Base-by-base conservation (phyloP, 306 rosid genomes). In the Cicer judaicum region DNA sequence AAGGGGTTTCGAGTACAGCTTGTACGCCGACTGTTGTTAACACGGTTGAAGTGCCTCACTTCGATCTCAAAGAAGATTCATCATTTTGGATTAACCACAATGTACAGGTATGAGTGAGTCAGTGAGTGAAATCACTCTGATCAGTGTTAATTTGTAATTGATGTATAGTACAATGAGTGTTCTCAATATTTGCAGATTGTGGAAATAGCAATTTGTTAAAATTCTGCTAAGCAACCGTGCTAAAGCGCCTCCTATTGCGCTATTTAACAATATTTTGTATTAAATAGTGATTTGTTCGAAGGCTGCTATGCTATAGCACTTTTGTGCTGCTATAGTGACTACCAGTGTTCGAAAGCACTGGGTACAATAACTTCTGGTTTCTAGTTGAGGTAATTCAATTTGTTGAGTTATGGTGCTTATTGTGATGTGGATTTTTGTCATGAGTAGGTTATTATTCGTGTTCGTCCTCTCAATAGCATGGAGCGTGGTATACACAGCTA, bases 11-110 rank as follows among this genome's bases (percentile, higher is more conserved):
- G 0, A 72, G 84, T 78, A 79, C 85, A 10, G 16, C 83, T 68
- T 80, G 83, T 42, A 70, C 86, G 0, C 81, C 88, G 5, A 80
- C 87, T 0, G 89, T 90, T 78, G 91, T 88, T 62, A 87, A 90
- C 77, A 77, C 93, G 50, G 90, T 94, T 7, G 91, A 92, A 85
- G 99, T 94, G 14, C 97, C 99, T 90, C 93, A 92, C 89, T 94
- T 94, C 70, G 95, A 92, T 74, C 97, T 94, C 15, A 94, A 85
- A 85, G 99, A 94, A 84, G 95, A 94, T 78, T 85, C 95, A 0
- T 94, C 97, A 0, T 94, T 94, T 71, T 94, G 99, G 99, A 92
- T 94, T 80, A 96, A 94, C 43, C 99, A 87, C 76, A 94, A 86
- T 82, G 97, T 92, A 84, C 99, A 94, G 97, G 99, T 60, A 60